Percentiles rank a stretch among this genome's conserved stretches.
phyloP scores from a whole-genome alignment of 371 early-diverging fungal genomes.

The Syncephalastrum monosporum region DNA sequence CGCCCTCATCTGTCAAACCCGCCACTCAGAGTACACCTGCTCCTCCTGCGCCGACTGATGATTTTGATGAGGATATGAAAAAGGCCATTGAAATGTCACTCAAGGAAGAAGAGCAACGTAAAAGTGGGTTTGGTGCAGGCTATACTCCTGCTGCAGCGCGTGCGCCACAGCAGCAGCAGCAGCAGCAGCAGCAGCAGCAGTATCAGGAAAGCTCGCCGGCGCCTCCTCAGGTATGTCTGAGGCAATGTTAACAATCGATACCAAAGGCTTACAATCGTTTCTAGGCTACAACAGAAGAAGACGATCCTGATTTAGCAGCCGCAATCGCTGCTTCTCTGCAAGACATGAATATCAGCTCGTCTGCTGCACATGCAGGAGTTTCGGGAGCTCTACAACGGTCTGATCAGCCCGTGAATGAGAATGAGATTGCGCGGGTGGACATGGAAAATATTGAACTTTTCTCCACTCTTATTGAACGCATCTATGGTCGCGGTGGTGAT shows the following conservation, averaged over 20 bases:
- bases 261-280: neutral
- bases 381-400: conserved; percentile 5
- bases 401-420: conserved; percentile 12
- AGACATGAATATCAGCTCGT: conserved; percentile 50
- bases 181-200: conserved; percentile 7
- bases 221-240: neutral
- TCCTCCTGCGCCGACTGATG: conserved; percentile 32
- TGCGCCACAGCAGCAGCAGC: conserved; percentile 9
- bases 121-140: conserved; percentile 28
- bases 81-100: conserved; percentile 89
- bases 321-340: conserved; percentile 93
- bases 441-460: conserved; percentile 78
- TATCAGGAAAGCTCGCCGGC: neutral
- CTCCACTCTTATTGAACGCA: conserved; percentile 65
- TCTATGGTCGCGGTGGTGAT: conserved; percentile 57
- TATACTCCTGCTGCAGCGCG: conserved; percentile 26
- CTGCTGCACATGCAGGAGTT: conserved; percentile 6
- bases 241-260: conserved; percentile 2
- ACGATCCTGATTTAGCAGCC: conserved; percentile 83
- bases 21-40: neutral
- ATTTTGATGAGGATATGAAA: conserved; percentile 84
- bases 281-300: conserved; percentile 29
- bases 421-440: conserved; percentile 61
- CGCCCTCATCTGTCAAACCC: conserved; percentile 1
- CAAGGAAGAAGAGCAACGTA: conserved; percentile 69